Conservation (phyloP, 371 early-diverging fungal species). For the Mucor circinelloides region DNA sequence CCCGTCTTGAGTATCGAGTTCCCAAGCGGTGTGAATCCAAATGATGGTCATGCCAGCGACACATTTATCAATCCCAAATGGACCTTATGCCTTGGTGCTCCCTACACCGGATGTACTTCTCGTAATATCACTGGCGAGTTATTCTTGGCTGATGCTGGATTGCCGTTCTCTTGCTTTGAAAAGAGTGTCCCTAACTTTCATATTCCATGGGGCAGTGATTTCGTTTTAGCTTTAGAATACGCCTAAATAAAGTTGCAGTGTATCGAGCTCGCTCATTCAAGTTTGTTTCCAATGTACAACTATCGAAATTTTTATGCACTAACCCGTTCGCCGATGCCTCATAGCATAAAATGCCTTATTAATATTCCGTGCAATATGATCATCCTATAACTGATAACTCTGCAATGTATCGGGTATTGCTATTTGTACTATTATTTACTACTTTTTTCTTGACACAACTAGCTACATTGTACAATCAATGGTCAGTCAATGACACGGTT, state of each 20-base stretch:
- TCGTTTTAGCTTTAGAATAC: conserved; percentile 70
- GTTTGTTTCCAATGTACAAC: no score
- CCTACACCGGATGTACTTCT: conserved; percentile 65
- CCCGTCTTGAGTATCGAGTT: conserved; percentile 74
- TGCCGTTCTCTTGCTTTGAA: conserved; percentile 61
- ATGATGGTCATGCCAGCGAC: conserved; percentile 37
- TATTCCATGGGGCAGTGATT: conserved; percentile 80
- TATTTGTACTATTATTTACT: no score
- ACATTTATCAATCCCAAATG: conserved; percentile 63
- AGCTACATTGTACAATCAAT: no score
- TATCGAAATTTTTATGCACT: no score
- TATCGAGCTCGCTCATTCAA: no score
- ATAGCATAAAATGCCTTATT: no score
- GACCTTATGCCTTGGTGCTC: conserved; percentile 81
- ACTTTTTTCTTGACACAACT: no score
- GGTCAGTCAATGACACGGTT: no score
- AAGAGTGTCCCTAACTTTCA: conserved; percentile 56
- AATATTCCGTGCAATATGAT: no score
- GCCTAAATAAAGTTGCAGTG: not conserved
- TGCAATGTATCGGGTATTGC: no score
- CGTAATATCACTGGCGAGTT: conserved; percentile 70
- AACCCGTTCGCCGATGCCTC: no score
- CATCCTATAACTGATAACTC: no score
- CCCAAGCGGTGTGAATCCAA: conserved; percentile 71
- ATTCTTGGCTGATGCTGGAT: conserved; percentile 80